Evolutionary conservation across 768 basidiomycete species (phyloP).

Genomic region (Pleurotus giganteus): DNA sequence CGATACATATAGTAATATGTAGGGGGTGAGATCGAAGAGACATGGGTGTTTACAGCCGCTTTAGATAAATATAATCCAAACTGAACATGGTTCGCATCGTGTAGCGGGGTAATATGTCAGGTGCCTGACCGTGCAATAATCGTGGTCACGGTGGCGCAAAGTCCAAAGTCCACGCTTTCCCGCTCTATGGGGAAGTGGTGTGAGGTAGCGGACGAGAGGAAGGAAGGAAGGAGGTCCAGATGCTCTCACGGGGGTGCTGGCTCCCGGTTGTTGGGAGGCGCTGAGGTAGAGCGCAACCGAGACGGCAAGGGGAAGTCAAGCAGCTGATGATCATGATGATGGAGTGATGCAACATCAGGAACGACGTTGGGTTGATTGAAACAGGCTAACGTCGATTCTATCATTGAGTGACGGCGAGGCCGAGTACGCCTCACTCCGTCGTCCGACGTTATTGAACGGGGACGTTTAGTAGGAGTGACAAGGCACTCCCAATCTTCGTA

Average conservation of each 20-base stretch:
- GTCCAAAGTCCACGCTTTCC: background rate
- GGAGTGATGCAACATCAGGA: background rate
- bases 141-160: background rate
- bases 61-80: background rate
- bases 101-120: background rate
- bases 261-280: conserved; percentile 2
- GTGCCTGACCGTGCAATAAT: too few relatives aligned
- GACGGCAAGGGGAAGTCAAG: background rate
- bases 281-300: background rate
- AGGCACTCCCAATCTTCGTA: conserved; percentile 3
- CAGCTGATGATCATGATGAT: background rate
- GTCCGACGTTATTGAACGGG: conserved; percentile 35
- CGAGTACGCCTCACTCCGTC: conserved; percentile 26
- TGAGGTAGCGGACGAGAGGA: background rate
- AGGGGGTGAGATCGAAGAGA: background rate
- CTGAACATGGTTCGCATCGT: background rate
- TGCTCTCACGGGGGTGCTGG: background rate
- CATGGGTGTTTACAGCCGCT: background rate
- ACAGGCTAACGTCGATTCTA: background rate
- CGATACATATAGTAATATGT: background rate
- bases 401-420: conserved; percentile 9
- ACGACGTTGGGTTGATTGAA: background rate
- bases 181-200: background rate
- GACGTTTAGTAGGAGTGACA: conserved; percentile 31
- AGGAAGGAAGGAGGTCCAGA: background rate